These are phyloP conservation scores for Exophiala spinifera DNA, from an alignment of 2,329 filamentous ascomycete genomes.

Conservation along the genomic window DNA sequence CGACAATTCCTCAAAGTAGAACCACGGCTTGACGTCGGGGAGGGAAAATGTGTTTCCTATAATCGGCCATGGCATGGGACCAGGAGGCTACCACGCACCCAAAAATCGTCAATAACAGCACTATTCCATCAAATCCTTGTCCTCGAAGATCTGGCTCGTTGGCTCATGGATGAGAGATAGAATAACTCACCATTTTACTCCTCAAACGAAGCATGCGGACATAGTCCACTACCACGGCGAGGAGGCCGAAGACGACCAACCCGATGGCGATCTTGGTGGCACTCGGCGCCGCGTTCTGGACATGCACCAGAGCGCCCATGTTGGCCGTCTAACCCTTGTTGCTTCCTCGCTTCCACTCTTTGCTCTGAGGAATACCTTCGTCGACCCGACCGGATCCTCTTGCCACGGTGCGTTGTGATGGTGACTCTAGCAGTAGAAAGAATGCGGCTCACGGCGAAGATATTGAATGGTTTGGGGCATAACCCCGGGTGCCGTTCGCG, in stretches of 20 bases:
- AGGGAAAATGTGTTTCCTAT: constrained; percentile 57
- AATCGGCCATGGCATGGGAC: constrained; percentile 53
- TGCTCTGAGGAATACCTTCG: no score
- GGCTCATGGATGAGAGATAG: background rate
- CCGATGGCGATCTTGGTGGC: constrained; percentile 19
- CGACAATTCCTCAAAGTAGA: constrained; percentile 55
- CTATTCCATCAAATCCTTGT: no score
- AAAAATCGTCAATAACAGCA: no score
- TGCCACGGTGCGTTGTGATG: background rate
- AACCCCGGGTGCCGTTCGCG: background rate
- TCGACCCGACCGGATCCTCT: background rate
- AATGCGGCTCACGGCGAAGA: background rate
- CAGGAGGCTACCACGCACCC: constrained; percentile 47
- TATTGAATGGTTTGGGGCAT: background rate
- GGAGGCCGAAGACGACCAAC: constrained; percentile 13
- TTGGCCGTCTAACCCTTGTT: constrained; percentile 1
- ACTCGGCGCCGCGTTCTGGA: constrained; percentile 18
- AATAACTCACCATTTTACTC: constrained; percentile 30
- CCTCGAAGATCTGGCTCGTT: background rate
- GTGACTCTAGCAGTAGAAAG: background rate
- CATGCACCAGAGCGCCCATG: constrained; percentile 22
- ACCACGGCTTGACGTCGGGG: constrained; percentile 56
- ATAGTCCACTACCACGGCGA: constrained; percentile 28
- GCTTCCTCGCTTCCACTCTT: no score
- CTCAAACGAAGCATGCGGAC: constrained; percentile 30